Evolutionary conservation across 257 asterid species (phyloP).

Genomic region (Nicotiana attenuata): DNA sequence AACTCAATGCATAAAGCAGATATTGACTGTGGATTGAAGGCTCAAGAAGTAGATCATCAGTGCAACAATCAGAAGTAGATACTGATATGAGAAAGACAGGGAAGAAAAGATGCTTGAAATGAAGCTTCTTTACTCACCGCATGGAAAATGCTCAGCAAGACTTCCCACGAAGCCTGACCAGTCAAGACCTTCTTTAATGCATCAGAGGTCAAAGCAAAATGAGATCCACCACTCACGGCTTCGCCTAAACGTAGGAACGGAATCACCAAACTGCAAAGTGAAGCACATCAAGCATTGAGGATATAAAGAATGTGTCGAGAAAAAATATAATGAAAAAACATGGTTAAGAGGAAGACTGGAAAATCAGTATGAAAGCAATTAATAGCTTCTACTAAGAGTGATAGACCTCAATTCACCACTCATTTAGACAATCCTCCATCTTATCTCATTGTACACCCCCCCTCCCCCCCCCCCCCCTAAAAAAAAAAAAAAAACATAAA

Average conservation of each 20-base stretch:
- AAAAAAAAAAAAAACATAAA: too few relatives aligned
- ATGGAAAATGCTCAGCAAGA: constrained; percentile 64
- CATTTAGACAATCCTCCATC: not conserved
- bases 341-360: not conserved
- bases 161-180: constrained; percentile 77
- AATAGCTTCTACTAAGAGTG: not conserved
- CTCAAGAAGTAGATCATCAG: not conserved
- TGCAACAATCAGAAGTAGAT: not conserved
- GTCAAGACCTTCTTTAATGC: constrained; percentile 90
- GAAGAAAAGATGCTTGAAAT: not conserved
- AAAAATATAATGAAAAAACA: not conserved
- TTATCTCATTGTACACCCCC: not conserved
- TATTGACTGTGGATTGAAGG: not conserved
- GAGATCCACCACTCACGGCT: constrained; percentile 72
- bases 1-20: not conserved
- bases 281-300: not conserved
- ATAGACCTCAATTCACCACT: not conserved
- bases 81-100: not conserved
- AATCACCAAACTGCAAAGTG: constrained; percentile 55
- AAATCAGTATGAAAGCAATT: not conserved
- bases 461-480: too few relatives aligned
- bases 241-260: constrained; percentile 90
- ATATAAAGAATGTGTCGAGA: not conserved
- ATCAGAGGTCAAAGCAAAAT: constrained; percentile 77
- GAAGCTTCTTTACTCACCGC: constrained; percentile 50